Evolutionary conservation across 768 basidiomycete genomes (phyloP).

Genomic region (Amanita pseudoporphyria): DNA sequence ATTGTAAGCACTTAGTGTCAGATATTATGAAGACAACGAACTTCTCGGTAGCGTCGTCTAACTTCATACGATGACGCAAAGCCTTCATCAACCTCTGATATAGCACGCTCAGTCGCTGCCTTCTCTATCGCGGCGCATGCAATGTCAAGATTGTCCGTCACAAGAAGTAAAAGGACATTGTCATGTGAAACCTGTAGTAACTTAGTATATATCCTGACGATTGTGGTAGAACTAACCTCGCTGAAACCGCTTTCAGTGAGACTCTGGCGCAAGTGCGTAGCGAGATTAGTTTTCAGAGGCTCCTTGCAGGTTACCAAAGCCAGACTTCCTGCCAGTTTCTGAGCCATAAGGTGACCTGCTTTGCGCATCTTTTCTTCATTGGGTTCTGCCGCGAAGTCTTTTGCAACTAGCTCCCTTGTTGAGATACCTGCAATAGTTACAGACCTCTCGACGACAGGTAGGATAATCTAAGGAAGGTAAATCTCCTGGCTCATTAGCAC

Average conservation of each 20-base stretch:
- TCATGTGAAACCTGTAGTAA: slow-evolving; percentile 51
- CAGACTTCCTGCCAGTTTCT: slow-evolving; percentile 91
- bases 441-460: slow-evolving; percentile 95
- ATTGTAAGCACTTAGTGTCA: background rate
- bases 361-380: slow-evolving; percentile 86
- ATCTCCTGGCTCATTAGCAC: slow-evolving; percentile 12
- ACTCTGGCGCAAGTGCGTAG: slow-evolving; percentile 76
- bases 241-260: slow-evolving; percentile 82
- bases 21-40: slow-evolving; percentile 20
- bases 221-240: slow-evolving; percentile 39
- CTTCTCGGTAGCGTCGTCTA: slow-evolving; percentile 82
- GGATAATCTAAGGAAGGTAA: slow-evolving; percentile 57
- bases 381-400: slow-evolving; percentile 91
- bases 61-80: slow-evolving; percentile 76
- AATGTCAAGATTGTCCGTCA: slow-evolving; percentile 86
- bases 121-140: slow-evolving; percentile 95
- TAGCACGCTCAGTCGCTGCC: slow-evolving; percentile 94
- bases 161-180: slow-evolving; percentile 67
- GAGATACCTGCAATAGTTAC: slow-evolving; percentile 99
- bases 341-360: slow-evolving; percentile 93
- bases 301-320: slow-evolving; percentile 98
- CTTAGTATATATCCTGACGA: slow-evolving; percentile 28
- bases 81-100: slow-evolving; percentile 86
- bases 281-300: slow-evolving; percentile 86
- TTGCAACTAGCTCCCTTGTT: slow-evolving; percentile 87